These are phyloP conservation scores for Tricholoma sp. DNA, from an alignment of 768 basidiomycete genomes.

Conservation along the genomic window DNA sequence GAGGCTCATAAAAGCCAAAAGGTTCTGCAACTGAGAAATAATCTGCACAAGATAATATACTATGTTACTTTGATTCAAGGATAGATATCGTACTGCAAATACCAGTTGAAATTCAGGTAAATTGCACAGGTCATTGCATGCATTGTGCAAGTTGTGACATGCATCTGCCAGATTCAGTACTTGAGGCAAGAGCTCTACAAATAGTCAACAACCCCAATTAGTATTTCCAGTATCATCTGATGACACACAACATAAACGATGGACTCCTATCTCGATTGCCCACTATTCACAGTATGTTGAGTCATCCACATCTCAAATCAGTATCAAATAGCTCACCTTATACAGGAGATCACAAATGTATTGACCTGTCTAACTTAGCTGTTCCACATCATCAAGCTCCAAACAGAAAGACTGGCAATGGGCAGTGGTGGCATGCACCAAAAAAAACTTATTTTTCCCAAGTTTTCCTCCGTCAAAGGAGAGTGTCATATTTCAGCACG, in stretches of 20 bases:
- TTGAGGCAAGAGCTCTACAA: not conserved
- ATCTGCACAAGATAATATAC: not conserved
- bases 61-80: not conserved
- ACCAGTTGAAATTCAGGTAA: conserved; percentile 3
- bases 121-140: not conserved
- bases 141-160: not conserved
- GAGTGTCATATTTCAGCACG: not conserved
- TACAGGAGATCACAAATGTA: not conserved
- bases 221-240: conserved; percentile 1
- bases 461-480: conserved; percentile 4
- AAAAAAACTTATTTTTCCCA: conserved; percentile 5
- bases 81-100: not conserved
- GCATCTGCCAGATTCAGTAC: not conserved
- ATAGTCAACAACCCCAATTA: not conserved
- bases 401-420: conserved; percentile 1
- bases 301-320: not conserved
- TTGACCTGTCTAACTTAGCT: not conserved
- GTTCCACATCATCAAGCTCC: not conserved
- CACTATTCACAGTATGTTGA: not conserved
- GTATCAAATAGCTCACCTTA: not conserved
- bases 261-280: not conserved
- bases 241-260: not conserved
- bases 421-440: not conserved
- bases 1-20: conserved; percentile 5
- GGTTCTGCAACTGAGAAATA: not conserved